Conservation (phyloP, 192 early-diverging fungal genomes). For the Coemansia umbellata region DNA sequence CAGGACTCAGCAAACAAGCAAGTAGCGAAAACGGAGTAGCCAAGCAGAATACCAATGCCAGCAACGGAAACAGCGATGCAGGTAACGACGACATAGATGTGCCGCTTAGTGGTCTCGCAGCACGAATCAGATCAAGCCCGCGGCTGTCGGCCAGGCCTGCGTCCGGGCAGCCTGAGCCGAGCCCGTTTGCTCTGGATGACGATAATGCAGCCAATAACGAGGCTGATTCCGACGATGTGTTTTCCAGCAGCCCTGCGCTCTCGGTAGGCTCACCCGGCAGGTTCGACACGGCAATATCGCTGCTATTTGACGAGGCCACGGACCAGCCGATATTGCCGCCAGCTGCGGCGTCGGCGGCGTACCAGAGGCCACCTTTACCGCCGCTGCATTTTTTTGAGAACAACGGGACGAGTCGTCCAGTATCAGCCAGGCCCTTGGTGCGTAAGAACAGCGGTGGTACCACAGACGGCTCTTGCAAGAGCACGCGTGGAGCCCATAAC, state of each 20-base stretch:
- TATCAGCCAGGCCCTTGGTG: too few relatives aligned
- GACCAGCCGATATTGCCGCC: not conserved
- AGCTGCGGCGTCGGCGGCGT: not conserved
- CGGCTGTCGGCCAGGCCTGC: conserved; percentile 4
- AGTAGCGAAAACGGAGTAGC: too few relatives aligned
- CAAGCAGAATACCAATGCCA: not conserved
- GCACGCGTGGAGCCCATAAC: too few relatives aligned
- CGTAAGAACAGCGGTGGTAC: too few relatives aligned
- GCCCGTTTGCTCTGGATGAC: too few relatives aligned
- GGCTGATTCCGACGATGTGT: conserved; percentile 7
- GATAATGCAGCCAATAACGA: not conserved
- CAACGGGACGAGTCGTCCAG: not conserved
- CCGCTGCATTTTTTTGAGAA: too few relatives aligned
- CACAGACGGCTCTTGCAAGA: too few relatives aligned
- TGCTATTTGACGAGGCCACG: conserved; percentile 2
- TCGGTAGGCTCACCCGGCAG: not conserved
- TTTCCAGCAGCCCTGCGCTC: not conserved
- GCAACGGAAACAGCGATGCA: not conserved
- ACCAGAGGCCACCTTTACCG: conserved; percentile 8
- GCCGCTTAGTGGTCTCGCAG: conserved; percentile 10
- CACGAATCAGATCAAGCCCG: conserved; percentile 21
- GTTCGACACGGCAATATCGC: conserved; percentile 17
- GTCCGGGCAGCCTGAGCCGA: not conserved
- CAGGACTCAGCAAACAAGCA: too few relatives aligned
- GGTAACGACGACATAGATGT: not conserved